Base-by-base conservation (phyloP, 768 basidiomycete species). In the Amanita polypyramis region DNA sequence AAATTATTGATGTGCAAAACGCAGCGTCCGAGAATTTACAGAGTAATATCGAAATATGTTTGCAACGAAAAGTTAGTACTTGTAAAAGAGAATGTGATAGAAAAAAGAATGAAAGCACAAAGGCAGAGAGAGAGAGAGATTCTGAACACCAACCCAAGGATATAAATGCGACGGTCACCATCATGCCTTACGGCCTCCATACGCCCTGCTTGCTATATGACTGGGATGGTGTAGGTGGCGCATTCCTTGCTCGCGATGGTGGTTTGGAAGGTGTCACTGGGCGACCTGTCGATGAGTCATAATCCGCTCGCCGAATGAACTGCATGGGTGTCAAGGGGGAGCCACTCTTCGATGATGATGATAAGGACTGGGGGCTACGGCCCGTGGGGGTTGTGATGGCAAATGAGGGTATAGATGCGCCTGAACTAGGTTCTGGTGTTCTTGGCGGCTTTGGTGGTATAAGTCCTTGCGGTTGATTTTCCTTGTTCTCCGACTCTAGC, bases 301-400 rank as follows among this genome's bases (percentile, higher is more conserved):
- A 68, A 34, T 85, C 84, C 33, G 85, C 91, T 41, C 82, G 79
- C 48, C 90, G 74, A 54, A 95, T 77, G 65, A 91, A 93, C 60
- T 94, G 89, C 39, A 95, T 65, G 1, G 91, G 78, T 6, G 81
- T 80, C 44, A 91, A 61, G 9, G 90, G 85, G 0, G 88, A 88
- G 11, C 82, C 81, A 25, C 47, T 38, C 29, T 80, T 74, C 21
- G 79, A 77, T 14, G 74, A 70, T 5, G 71, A 66, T 20, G 74
- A 74, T n/a, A 75, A 53, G 9, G 76, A 78, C 11, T 64, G 70
- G 12, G 75, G 74, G 49, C 75, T 77, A 37, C 65, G 67, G 2
- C 71, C 71, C 35, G 68, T 73, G 1, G 80, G 73, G 15, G 82
- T 76, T 2, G 79, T 72, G 49, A 88, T 58, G 8, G 78, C 73